Percentiles rank a stretch among this genome's conserved stretches.
Conservation (phyloP, 768 basidiomycete species). For the Scleroderma bovista region DNA sequence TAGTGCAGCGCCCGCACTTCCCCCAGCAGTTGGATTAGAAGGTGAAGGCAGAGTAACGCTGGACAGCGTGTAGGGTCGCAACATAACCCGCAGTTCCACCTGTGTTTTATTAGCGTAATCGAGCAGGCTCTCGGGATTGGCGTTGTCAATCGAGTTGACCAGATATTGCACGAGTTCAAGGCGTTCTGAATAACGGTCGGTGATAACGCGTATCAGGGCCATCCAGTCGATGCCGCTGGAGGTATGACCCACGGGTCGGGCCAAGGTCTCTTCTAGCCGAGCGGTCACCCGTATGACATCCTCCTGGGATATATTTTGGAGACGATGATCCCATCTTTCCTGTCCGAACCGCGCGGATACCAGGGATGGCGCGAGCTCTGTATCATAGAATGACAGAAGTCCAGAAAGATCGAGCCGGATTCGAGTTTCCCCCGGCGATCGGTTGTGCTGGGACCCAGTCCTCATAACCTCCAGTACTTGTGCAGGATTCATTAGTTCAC, state of each 20-base stretch:
- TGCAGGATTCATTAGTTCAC: background rate
- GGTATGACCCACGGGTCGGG: conserved; percentile 19
- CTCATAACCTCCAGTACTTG: conserved; percentile 8
- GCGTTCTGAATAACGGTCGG: conserved; percentile 38
- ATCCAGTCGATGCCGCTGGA: too few relatives aligned
- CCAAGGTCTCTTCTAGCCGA: conserved; percentile 5
- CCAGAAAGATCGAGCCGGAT: conserved; percentile 17
- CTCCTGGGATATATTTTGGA: conserved; percentile 7
- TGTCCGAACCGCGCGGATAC: too few relatives aligned
- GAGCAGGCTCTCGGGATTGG: conserved; percentile 7
- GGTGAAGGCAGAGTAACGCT: conserved; percentile 5
- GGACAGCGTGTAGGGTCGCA: conserved; percentile 8
- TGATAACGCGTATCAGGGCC: conserved; percentile 32
- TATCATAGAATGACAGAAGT: conserved; percentile 24
- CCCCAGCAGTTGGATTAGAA: background rate
- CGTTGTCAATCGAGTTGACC: conserved; percentile 19
- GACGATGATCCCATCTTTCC: conserved; percentile 19
- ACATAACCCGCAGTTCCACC: conserved; percentile 17
- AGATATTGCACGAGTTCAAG: conserved; percentile 36
- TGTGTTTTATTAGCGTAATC: conserved; percentile 4
- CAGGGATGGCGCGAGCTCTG: conserved; percentile 11
- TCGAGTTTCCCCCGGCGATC: conserved; percentile 22
- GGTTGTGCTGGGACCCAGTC: conserved; percentile 21
- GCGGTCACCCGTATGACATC: conserved; percentile 5
- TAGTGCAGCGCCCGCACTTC: background rate